A percentile compares a stretch with the other conserved stretches of the same genome.
Evolutionary conservation across 2,329 filamentous ascomycete genomes (phyloP).

Genomic region (Ploettnerulaceae sp.): DNA sequence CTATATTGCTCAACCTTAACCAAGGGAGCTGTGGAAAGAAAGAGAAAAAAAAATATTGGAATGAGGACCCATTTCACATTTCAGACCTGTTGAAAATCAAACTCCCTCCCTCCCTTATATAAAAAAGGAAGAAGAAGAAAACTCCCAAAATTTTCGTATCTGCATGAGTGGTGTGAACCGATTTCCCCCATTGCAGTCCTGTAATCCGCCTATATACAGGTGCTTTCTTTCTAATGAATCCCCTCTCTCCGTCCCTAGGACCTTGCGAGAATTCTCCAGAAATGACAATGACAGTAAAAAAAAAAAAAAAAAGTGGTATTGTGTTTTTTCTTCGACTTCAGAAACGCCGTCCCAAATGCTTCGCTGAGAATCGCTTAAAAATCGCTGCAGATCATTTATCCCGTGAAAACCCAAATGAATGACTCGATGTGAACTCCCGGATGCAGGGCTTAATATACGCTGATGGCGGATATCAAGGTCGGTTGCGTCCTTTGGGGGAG

Average conservation of each 20-base stretch:
- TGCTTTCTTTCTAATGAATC: background rate
- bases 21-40: too few relatives aligned
- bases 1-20: too few relatives aligned
- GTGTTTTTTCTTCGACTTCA: constrained; percentile 1
- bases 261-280: too few relatives aligned
- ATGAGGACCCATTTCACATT: too few relatives aligned
- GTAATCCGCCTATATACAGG: background rate
- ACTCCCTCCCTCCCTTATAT: background rate
- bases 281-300: too few relatives aligned
- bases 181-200: constrained; percentile 1
- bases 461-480: constrained; percentile 39
- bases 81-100: too few relatives aligned
- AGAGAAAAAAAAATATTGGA: too few relatives aligned
- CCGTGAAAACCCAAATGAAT: constrained; percentile 14
- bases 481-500: constrained; percentile 39
- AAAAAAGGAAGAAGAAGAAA: constrained; percentile 4
- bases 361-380: constrained; percentile 15
- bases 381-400: constrained; percentile 16
- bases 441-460: constrained; percentile 40
- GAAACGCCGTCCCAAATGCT: constrained; percentile 12
- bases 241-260: background rate
- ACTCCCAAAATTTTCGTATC: constrained; percentile 18
- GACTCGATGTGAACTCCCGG: background rate
- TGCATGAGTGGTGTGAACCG: constrained; percentile 19
- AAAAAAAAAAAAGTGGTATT: constrained; percentile 8